These are phyloP conservation scores for Fonsecaea monophora DNA, from an alignment of 2,329 filamentous ascomycete species.

Conservation along the genomic window DNA sequence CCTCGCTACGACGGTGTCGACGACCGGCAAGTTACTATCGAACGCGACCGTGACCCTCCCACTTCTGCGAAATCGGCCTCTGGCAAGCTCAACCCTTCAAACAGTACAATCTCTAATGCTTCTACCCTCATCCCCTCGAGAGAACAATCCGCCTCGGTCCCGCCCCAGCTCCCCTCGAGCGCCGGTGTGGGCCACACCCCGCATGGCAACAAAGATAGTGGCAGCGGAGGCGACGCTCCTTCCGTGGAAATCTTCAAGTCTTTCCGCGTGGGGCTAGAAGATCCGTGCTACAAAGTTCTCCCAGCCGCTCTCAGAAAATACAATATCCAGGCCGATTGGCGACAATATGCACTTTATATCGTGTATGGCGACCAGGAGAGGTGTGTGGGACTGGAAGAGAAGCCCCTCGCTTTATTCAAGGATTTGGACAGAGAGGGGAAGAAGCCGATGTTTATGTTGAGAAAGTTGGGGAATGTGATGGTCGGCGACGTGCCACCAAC, in stretches of 20 bases:
- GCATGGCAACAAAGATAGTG: constrained; percentile 13
- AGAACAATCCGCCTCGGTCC: constrained; percentile 38
- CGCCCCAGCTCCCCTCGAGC: constrained; percentile 33
- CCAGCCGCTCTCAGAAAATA: constrained; percentile 97
- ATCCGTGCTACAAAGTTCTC: constrained; percentile 95
- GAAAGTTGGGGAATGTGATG: constrained; percentile 62
- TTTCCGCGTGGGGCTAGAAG: constrained; percentile 96
- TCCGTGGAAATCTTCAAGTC: constrained; percentile 97
- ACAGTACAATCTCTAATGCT: constrained; percentile 37
- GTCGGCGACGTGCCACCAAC: constrained; percentile 28
- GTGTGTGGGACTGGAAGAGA: constrained; percentile 88
- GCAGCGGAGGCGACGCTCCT: constrained; percentile 42
- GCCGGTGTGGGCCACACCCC: constrained; percentile 35
- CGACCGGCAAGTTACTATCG: constrained; percentile 42
- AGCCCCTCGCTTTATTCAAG: constrained; percentile 94
- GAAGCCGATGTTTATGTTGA: constrained; percentile 99
- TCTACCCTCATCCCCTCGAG: constrained; percentile 37
- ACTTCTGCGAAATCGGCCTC: constrained; percentile 38
- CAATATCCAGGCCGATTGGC: constrained; percentile 97
- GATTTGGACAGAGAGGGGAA: constrained; percentile 95
- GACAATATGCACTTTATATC: constrained; percentile 96
- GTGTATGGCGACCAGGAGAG: constrained; percentile 98
- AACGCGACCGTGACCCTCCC: constrained; percentile 44
- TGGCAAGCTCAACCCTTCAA: constrained; percentile 34
- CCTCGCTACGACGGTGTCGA: constrained; percentile 51